Conservation (phyloP, 1,284 basidiomycete species). For the Ustilago loliicola region DNA sequence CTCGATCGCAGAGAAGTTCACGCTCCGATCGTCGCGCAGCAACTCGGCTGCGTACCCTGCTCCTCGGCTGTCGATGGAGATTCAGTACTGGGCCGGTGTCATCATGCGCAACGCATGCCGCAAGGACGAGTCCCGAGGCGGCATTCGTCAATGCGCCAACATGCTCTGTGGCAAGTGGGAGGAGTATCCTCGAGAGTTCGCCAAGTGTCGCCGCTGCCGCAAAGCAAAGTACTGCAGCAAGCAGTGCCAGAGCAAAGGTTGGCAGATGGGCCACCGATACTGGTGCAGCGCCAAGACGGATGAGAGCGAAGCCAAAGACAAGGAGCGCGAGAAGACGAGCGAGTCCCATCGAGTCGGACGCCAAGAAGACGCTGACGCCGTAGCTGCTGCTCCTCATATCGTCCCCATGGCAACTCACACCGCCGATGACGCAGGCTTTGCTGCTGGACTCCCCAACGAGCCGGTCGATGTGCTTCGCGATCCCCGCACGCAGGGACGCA, state of each 20-base stretch:
- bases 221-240: slow-evolving; percentile 99
- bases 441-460: slow-evolving; percentile 16
- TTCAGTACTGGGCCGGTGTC: slow-evolving; percentile 99
- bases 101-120: slow-evolving; percentile 99
- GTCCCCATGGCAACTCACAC: slow-evolving; percentile 19
- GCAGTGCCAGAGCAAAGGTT: slow-evolving; percentile 95
- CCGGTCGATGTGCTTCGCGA: slow-evolving; percentile 14
- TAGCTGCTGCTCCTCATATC: slow-evolving; percentile 25
- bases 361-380: slow-evolving; percentile 24
- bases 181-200: slow-evolving; percentile 91
- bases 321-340: slow-evolving; percentile 43
- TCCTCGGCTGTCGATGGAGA: slow-evolving; percentile 85
- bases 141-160: slow-evolving; percentile 96
- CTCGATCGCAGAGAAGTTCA: slow-evolving; percentile 94
- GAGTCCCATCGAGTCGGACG: slow-evolving; percentile 22
- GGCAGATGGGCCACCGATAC: slow-evolving; percentile 94
- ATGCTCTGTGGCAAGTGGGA: slow-evolving; percentile 93
- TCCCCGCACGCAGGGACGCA: slow-evolving; percentile 11
- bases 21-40: slow-evolving; percentile 86
- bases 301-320: slow-evolving; percentile 57
- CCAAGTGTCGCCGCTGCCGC: slow-evolving; percentile 93
- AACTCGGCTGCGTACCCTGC: slow-evolving; percentile 45
- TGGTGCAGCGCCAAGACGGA: slow-evolving; percentile 70
- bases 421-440: slow-evolving; percentile 18
- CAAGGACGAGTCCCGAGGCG: slow-evolving; percentile 90